Base-by-base conservation (phyloP, 768 basidiomycete species). In the Boletus rubescentipes region DNA sequence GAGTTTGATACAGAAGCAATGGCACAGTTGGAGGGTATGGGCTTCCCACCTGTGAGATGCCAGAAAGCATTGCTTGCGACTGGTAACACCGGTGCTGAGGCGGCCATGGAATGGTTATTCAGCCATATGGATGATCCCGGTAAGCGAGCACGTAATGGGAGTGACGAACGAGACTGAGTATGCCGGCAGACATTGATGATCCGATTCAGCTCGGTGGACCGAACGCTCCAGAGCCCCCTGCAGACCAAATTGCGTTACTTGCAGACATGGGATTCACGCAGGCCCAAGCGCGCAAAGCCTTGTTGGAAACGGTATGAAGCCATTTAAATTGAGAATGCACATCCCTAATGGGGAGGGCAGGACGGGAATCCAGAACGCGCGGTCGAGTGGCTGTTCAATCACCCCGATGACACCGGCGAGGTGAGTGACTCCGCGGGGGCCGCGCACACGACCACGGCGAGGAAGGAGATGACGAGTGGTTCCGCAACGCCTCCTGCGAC, bases 41-140 rank as follows among this genome's bases (percentile, higher is more conserved):
- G 96, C 0, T 98, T 99, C 78, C 90, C 95, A 0, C 67, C 73
- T 0, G 68, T 93, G 9, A 82, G 94, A 21, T 94, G 91, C 68
- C 88, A 96, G 62, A 94, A 93, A 61, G 97, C 95, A 0, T 69
- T 98, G 6, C 76, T 96, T 10, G 93, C 93, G 0, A 98, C 94
- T 0, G 92, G 93, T 0, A 86, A 87, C 60, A 73, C 70, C 15
- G 84, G 85, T 53, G 74, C 88, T 0, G 90, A 94, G 57, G 79
- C 76, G 0, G 97, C 97, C 0, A 96, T 96, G 93, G 86, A 93
- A 54, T 99, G 96, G 96, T 70, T 99, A 38, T 96, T 98, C 65
- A 78, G 71, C 40, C 96, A 98, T 68, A 91, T 95, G 91, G 95
- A 98, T 1, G 96, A 98, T 70, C 77, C 92, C 12, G 91, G 93